Percentiles rank a stretch among this genome's conserved stretches.
Evolutionary conservation across 805 yeast genomes (phyloP).

Genomic region (Peterozyma toletana): DNA sequence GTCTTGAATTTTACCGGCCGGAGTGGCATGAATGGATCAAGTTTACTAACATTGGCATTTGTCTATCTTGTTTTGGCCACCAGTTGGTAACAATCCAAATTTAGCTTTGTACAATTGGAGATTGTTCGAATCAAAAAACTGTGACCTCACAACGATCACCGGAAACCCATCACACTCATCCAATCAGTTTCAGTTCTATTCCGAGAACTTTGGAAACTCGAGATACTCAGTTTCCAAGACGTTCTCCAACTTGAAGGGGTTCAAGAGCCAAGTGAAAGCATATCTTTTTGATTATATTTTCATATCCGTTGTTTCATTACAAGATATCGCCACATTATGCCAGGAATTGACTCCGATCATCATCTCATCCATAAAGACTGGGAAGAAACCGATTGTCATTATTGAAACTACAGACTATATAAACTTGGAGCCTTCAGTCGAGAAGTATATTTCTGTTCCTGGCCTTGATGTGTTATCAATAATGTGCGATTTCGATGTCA

Average conservation of each 20-base stretch:
- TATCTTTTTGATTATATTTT: constrained; percentile 33
- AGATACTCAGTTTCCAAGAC: constrained; percentile 16
- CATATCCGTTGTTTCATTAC: constrained; percentile 40
- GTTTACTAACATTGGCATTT: no score
- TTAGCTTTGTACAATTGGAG: constrained; percentile 56
- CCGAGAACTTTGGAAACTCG: constrained; percentile 24
- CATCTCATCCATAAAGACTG: constrained; percentile 12
- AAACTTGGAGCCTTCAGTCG: constrained; percentile 64
- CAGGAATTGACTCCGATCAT: constrained; percentile 28
- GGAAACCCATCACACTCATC: constrained; percentile 11
- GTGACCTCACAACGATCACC: constrained; percentile 34
- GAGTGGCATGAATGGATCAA: no score
- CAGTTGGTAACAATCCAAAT: constrained; percentile 51
- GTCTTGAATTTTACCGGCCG: no score
- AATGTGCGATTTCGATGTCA: constrained; percentile 55
- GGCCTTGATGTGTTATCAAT: constrained; percentile 42
- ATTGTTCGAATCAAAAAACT: constrained; percentile 35
- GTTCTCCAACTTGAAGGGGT: constrained; percentile 1
- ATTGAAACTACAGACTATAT: constrained; percentile 69
- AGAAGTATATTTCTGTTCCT: constrained; percentile 27
- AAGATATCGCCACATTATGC: constrained; percentile 39
- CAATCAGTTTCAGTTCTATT: constrained; percentile 20
- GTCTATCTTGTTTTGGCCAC: no score
- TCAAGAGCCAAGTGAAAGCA: not conserved
- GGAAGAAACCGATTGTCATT: constrained; percentile 41